Base-by-base conservation (phyloP, 164 flowering plant genomes). In the Euptelea pleiosperma region DNA sequence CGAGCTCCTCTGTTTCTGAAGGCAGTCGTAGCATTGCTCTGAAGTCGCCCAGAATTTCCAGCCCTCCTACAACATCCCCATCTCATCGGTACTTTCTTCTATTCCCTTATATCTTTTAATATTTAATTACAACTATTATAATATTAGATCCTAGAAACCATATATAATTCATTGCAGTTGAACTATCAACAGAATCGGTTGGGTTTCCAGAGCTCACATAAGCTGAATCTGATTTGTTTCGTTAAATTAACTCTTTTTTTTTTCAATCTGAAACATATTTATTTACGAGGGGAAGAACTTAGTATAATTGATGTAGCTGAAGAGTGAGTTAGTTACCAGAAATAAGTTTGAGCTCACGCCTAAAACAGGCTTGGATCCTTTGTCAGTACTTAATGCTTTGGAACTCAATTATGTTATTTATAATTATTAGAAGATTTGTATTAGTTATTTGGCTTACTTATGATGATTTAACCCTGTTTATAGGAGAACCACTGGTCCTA, bases 401-500 rank as follows among this genome's bases (percentile, higher is more conserved):
- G 4, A 34, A 31, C 24, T 11, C 18, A 16, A 10, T n/a, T 57
- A 40, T 34, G 33, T 29, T 63, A 36, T 45, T 15, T 26, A 21
- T 30, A 14, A 9, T 30, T 22, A 3, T 8, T 51, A 3, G 34
- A 24, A 19, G 26, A 35, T 19, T 24, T 18, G 6, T n/a, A n/a
- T n/a, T n/a, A 4, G 34, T 39, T 15, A 9, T 35, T 55, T 46
- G 35, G 9, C 36, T 36, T 49, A 18, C 25, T 25, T 53, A 34
- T 53, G 48, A 21, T 39, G 42, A 21, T 53, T 42, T 57, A 9
- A 42, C 19, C n/a, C 39, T 37, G 30, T 69, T 42, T 77, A 48
- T 68, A 92, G 98, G 84, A 83, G 98, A 66, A 79, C 82, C 6
- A 83, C 81, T 70, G 98, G 96, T 29, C 98, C 98, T 39, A 87